Evolutionary conservation across 495 filamentous ascomycete genomes (phyloP).

Genomic region (Xylaria sp.): DNA sequence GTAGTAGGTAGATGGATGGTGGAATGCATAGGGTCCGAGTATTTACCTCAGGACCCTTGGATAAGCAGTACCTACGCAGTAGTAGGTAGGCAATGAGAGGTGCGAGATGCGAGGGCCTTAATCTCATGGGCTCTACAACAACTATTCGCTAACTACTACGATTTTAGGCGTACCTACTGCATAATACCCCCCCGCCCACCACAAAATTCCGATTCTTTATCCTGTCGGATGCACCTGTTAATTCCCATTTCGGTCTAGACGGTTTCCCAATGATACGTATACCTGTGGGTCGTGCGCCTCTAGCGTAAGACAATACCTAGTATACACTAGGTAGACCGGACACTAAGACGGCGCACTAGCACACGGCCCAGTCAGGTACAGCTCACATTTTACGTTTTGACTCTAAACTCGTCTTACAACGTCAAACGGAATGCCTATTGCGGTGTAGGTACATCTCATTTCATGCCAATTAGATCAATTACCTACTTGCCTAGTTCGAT

Average conservation of each 20-base stretch:
- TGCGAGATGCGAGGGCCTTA: neutral
- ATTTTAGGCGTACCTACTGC: neutral
- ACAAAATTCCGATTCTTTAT: slow-evolving; percentile 5
- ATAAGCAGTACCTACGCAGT: too few relatives aligned
- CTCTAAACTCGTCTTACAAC: neutral
- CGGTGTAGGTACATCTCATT: neutral
- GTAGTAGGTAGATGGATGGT: too few relatives aligned
- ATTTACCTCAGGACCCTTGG: too few relatives aligned
- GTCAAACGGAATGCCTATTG: neutral
- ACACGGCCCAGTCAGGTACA: neutral
- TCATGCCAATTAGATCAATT: too few relatives aligned
- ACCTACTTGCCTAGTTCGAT: neutral
- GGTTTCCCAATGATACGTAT: neutral
- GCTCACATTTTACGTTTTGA: neutral
- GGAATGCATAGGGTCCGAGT: too few relatives aligned
- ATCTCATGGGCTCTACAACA: too few relatives aligned
- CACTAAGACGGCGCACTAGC: too few relatives aligned
- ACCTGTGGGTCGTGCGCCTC: neutral
- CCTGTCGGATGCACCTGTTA: neutral
- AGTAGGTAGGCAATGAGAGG: neutral
- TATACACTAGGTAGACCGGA: neutral
- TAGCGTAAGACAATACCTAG: neutral
- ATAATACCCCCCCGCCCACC: neutral
- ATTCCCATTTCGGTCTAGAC: neutral
- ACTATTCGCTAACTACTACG: neutral